Evolutionary conservation across 1,139 yeast species (phyloP), one percentile per base, ranked within the genome.

Genomic region (Nadsonia commutata): DNA sequence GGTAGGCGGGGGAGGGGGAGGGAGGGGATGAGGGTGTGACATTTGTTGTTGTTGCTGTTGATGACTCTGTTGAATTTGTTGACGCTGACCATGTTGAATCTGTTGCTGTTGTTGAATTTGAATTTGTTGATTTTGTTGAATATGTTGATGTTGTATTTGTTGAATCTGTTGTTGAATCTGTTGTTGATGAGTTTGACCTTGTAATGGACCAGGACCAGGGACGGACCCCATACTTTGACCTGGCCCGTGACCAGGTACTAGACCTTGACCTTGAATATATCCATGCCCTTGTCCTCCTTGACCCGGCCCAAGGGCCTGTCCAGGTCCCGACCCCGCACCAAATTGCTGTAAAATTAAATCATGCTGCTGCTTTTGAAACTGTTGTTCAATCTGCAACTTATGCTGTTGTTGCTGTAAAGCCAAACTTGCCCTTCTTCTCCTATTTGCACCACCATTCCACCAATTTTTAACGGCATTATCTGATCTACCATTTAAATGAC

Each of bases 371-470:
- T 37, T 47, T 11, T 39, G 46, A 39, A 39, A 43, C 31, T 39
- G 46, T 33, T 38, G 46, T 37, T 40, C 42, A 49, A 43, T 18
- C 39, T 37, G 37, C 31, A 2, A 39, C 21, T 20, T 27, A 20
- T 33, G 42, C 1, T 38, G 23, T n/a, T 39, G 38, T 20, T 21
- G 43, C 13, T 43, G 42, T 3, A 46, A 38, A n/a, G 50, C 47
- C 11, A 49, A 54, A 5, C 66, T 59, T 2, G 78, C 77, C 49
- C 83, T 59, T 52, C 85, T 70, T 50, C 94, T 65, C 48, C 93
- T 70, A 55, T 81, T 83, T 17, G 93, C 88, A 11, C 94, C 93
- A 6, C 94, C 94, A 56, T 86, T 86, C 95, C 95, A 86, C 95
- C 95, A 86, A 63, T 85, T 85, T 58, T 86, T 86, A 53, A 86